Evolutionary conservation across 352 stramenopile species (phyloP), one percentile per base, ranked within the genome.

Genomic region (Pythium aquatile): DNA sequence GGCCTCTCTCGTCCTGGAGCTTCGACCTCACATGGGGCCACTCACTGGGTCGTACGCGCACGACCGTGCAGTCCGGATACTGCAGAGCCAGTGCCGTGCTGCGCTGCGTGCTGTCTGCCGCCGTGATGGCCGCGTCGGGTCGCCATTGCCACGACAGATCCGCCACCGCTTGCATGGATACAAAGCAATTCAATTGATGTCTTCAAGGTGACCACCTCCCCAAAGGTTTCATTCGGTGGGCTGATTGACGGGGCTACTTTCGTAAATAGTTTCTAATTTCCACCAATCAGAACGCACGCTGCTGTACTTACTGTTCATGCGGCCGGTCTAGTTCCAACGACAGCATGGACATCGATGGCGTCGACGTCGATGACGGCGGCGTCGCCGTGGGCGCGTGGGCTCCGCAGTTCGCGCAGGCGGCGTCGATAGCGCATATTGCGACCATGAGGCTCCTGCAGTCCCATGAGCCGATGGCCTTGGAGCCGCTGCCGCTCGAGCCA

Each of bases 101-200:
- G 24, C 67, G 67, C 67, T 67, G 61, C 30, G 61, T 72, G 29
- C 39, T 62, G 20, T 66, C 63, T 37, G 46, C 39, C 5, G 63
- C 63, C 13, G 63, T 61, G 48, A 69, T 53, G 26, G 53, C 52
- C 26, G 53, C 61, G 29, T 72, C 70, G 29, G 72, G 71, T 11
- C 66, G 63, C 77, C 75, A 84, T 65, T 87, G 80, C 78, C 75
- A 86, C 30, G 66, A 69, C 17, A 57, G 55, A 35, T 74, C 70
- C 10, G 55, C 29, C 37, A 74, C 53, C 44, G 85, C 68, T 56
- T 85, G 65, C 79, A 88, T 72, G 33, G 0, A 28, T 5, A 2
- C 1, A 48, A 11, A 8, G 30, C 32, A 29, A 35, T 58, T 58
- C 53, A 40, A 52, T 24, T 17, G 10, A 32, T 46, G 32, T n/a